These are phyloP conservation scores for Rhizopogon vesiculosus DNA, from an alignment of 768 basidiomycete genomes.

Conservation along the genomic window DNA sequence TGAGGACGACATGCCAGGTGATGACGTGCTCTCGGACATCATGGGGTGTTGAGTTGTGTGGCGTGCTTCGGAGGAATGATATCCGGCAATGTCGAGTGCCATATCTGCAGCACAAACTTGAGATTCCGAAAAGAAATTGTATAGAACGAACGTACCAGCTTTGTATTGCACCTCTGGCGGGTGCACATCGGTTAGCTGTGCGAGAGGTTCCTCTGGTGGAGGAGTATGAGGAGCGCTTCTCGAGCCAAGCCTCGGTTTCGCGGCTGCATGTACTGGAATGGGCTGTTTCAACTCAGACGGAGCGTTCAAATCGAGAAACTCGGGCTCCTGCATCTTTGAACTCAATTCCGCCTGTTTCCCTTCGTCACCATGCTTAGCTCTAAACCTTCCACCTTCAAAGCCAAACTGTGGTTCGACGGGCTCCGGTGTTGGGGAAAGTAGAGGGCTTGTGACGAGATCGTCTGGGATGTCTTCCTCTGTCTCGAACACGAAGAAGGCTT, in stretches of 20 bases:
- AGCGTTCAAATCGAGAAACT: slow-evolving; percentile 83
- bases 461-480: slow-evolving; percentile 92
- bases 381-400: slow-evolving; percentile 36
- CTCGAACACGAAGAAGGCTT: slow-evolving; percentile 98
- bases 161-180: slow-evolving; percentile 61
- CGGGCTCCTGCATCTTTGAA: slow-evolving; percentile 50
- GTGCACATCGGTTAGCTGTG: slow-evolving; percentile 33
- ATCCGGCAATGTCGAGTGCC: slow-evolving; percentile 80
- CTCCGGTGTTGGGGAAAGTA: slow-evolving; percentile 60
- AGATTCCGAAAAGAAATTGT: neutral
- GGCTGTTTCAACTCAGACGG: slow-evolving; percentile 6
- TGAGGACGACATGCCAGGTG: slow-evolving; percentile 33
- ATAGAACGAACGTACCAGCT: slow-evolving; percentile 35
- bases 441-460: slow-evolving; percentile 89
- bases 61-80: slow-evolving; percentile 45
- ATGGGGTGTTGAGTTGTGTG: no score
- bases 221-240: slow-evolving; percentile 23
- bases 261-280: slow-evolving; percentile 13
- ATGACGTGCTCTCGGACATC: no score
- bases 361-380: slow-evolving; percentile 29
- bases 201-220: slow-evolving; percentile 39
- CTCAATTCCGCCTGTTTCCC: slow-evolving; percentile 8
- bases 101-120: slow-evolving; percentile 42
- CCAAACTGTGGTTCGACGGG: slow-evolving; percentile 30
- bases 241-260: neutral